Percentiles rank a stretch among this genome's conserved stretches.
These are phyloP conservation scores for Phytophthora meadii DNA, from an alignment of 352 stramenopile genomes.

Conservation along the genomic window DNA sequence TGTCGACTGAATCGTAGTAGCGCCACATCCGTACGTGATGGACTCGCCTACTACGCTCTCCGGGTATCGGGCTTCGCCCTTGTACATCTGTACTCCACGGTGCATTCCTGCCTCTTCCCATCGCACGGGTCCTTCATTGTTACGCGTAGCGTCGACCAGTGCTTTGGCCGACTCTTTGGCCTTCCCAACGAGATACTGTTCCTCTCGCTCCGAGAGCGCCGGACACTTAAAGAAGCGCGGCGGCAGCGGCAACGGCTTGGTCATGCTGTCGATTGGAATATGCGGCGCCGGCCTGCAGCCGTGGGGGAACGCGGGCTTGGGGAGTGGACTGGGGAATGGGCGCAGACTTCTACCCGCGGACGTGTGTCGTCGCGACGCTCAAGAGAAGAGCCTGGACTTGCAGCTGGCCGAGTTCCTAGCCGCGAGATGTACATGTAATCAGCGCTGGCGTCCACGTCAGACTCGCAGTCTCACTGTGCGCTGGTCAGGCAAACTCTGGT, in stretches of 20 bases:
- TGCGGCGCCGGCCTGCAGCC: slow-evolving; percentile 14
- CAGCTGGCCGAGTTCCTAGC: slow-evolving; percentile 21
- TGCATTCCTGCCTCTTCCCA: slow-evolving; percentile 65
- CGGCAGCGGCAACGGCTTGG: slow-evolving; percentile 54
- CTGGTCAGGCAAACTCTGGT: background rate
- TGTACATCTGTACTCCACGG: slow-evolving; percentile 76
- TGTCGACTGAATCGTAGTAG: slow-evolving; percentile 64
- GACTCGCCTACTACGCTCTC: slow-evolving; percentile 45
- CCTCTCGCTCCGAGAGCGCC: slow-evolving; percentile 56
- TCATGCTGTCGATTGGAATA: slow-evolving; percentile 39
- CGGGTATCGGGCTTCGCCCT: slow-evolving; percentile 59
- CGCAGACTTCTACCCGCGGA: slow-evolving; percentile 29
- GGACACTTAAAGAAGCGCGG: slow-evolving; percentile 68
- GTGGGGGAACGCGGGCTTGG: slow-evolving; percentile 28
- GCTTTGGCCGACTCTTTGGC: slow-evolving; percentile 67
- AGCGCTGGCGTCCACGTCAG: slow-evolving; percentile 1
- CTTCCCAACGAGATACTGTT: slow-evolving; percentile 65
- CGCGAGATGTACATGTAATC: slow-evolving; percentile 11
- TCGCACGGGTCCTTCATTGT: slow-evolving; percentile 59
- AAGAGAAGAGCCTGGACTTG: slow-evolving; percentile 36
- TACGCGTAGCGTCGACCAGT: slow-evolving; percentile 65
- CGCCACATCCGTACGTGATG: slow-evolving; percentile 67
- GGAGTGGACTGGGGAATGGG: slow-evolving; percentile 28
- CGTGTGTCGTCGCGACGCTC: slow-evolving; percentile 31
- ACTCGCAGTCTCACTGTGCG: slow-evolving; percentile 11